A percentile compares a stretch with the other conserved stretches of the same genome.
Evolutionary conservation across 345 rosid genomes (phyloP).

Genomic region (Brassica juncea): DNA sequence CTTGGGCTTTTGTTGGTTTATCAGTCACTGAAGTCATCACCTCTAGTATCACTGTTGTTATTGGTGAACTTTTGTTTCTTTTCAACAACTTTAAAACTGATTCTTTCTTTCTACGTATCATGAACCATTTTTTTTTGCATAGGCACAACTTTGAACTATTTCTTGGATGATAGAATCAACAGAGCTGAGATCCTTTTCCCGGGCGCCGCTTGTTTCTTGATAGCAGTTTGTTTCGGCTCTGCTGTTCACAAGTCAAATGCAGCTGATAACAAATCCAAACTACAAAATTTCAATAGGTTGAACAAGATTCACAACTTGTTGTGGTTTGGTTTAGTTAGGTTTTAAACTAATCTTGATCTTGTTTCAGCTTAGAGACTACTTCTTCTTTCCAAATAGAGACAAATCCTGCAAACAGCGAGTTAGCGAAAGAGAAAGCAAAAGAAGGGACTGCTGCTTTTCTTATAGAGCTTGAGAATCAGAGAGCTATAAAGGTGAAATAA

Average conservation of each 20-base stretch:
- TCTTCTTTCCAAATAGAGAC: constrained; percentile 29
- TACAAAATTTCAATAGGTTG: constrained; percentile 43
- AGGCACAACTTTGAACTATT: constrained; percentile 86
- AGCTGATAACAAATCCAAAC: constrained; percentile 67
- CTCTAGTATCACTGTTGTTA: constrained; percentile 78
- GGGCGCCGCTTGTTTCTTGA: constrained; percentile 78
- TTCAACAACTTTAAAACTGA: not conserved
- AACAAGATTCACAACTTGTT: constrained; percentile 14
- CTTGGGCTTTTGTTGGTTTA: constrained; percentile 79
- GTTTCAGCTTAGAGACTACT: constrained; percentile 23
- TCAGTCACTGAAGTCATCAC: constrained; percentile 76
- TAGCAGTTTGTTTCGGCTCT: constrained; percentile 77
- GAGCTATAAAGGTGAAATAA: constrained; percentile 70
- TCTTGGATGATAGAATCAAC: constrained; percentile 76
- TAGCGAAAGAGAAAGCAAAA: constrained; percentile 40
- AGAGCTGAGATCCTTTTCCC: constrained; percentile 70
- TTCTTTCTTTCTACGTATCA: not conserved
- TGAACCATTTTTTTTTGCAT: not conserved
- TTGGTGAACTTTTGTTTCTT: constrained; percentile 44
- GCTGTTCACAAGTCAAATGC: constrained; percentile 76
- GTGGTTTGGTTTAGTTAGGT: not conserved
- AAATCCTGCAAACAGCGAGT: constrained; percentile 34
- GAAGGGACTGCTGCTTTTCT: constrained; percentile 62
- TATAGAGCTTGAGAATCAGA: constrained; percentile 61
- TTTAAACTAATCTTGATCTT: constrained; percentile 21